phyloP scores from a whole-genome alignment of 164 flowering plant genomes.

The Tinospora cordifolia region DNA sequence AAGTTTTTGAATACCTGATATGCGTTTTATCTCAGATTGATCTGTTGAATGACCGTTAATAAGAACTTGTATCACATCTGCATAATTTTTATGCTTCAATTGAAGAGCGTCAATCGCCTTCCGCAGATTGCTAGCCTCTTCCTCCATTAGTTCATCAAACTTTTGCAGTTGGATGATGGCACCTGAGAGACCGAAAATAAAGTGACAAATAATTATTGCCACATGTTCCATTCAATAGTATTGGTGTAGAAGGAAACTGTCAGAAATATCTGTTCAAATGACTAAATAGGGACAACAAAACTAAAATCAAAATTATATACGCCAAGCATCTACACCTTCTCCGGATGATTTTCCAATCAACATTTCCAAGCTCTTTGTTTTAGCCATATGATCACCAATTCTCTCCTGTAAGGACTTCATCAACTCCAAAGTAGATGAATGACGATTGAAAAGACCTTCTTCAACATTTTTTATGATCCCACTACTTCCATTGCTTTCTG shows the following conservation, averaged over 20 bases:
- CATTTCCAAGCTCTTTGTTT: constrained; percentile 36
- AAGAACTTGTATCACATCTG: constrained; percentile 48
- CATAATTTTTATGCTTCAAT: constrained; percentile 64
- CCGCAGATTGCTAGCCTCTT: constrained; percentile 49
- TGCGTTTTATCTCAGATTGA: constrained; percentile 63
- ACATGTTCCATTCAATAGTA: not conserved
- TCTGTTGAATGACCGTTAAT: constrained; percentile 38
- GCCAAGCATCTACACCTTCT: constrained; percentile 52
- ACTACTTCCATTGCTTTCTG: constrained; percentile 26
- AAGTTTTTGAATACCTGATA: constrained; percentile 51
- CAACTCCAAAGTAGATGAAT: constrained; percentile 46
- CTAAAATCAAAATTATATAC: not conserved
- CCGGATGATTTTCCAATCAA: constrained; percentile 44
- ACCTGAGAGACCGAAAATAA: constrained; percentile 43
- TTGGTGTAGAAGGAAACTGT: not conserved
- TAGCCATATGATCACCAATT: constrained; percentile 45
- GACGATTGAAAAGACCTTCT: constrained; percentile 66
- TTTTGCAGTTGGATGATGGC: constrained; percentile 39
- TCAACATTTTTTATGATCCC: constrained; percentile 34
- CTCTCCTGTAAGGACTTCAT: constrained; percentile 54
- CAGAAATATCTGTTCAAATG: not conserved
- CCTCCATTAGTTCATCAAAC: constrained; percentile 61
- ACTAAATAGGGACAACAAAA: not conserved
- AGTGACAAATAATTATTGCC: constrained; percentile 1
- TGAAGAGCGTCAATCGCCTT: constrained; percentile 58